Percentiles rank a stretch among this genome's conserved stretches.
These are phyloP conservation scores for Yarrowia yakushimensis DNA, from an alignment of 805 yeast species.

Conservation along the genomic window DNA sequence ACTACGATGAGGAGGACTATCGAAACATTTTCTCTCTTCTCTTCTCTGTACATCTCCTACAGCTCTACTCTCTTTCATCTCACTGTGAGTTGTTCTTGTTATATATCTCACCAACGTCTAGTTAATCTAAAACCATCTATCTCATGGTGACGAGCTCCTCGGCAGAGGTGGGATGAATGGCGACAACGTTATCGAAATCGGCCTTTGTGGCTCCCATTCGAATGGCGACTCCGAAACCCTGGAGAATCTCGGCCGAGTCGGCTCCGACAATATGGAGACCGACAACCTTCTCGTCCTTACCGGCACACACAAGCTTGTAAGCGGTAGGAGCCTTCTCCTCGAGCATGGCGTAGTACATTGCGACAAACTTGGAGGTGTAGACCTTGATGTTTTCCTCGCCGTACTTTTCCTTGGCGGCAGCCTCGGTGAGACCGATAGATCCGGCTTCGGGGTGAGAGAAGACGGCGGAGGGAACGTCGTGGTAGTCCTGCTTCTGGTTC, in stretches of 20 bases:
- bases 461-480: conserved; percentile 89
- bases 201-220: conserved; percentile 99
- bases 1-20: no score
- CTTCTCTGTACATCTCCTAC: no score
- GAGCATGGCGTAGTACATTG: conserved; percentile 86
- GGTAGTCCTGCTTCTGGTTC: conserved; percentile 77
- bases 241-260: conserved; percentile 83
- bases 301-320: conserved; percentile 76
- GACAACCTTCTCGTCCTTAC: conserved; percentile 85
- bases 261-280: conserved; percentile 96
- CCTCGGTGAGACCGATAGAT: conserved; percentile 80
- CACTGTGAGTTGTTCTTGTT: no score
- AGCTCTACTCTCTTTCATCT: no score
- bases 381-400: conserved; percentile 78
- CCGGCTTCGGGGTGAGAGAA: conserved; percentile 98
- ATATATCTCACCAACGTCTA: no score
- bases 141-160: conserved; percentile 92
- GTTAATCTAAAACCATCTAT: no score
- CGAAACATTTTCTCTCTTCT: no score
- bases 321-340: conserved; percentile 76
- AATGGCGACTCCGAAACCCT: conserved; percentile 97
- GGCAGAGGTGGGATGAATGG: conserved; percentile 98
- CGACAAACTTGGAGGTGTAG: conserved; percentile 77
- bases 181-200: conserved; percentile 93
- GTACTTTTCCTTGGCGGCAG: conserved; percentile 69